These are phyloP conservation scores for Pichia sp. DNA, from an alignment of 1,139 yeast genomes.

Conservation along the genomic window DNA sequence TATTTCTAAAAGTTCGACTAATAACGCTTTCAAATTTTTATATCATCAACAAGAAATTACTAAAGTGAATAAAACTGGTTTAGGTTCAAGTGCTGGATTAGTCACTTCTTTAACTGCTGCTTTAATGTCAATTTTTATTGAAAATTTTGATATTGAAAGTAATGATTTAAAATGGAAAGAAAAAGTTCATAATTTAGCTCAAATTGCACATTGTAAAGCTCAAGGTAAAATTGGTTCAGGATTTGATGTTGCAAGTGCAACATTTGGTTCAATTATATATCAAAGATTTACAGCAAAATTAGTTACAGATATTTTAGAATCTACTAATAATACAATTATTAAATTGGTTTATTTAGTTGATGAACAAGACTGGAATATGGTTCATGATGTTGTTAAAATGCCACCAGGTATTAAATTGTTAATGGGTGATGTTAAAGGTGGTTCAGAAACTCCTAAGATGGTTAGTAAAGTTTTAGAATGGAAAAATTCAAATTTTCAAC, in stretches of 20 bases:
- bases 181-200: conserved; percentile 72
- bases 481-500: conserved; percentile 49
- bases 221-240: conserved; percentile 96
- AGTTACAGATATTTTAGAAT: conserved; percentile 37
- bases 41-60: conserved; percentile 57
- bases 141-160: conserved; percentile 30
- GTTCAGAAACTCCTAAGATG: conserved; percentile 89
- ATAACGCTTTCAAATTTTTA: conserved; percentile 42
- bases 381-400: conserved; percentile 46
- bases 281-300: conserved; percentile 59
- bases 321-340: conserved; percentile 18
- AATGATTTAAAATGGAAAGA: conserved; percentile 23
- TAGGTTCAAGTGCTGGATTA: conserved; percentile 94
- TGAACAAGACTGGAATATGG: conserved; percentile 51
- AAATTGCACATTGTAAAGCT: conserved; percentile 86
- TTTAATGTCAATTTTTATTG: conserved; percentile 43
- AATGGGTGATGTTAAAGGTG: conserved; percentile 92
- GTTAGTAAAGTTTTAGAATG: conserved; percentile 72
- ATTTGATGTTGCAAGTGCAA: conserved; percentile 94
- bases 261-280: conserved; percentile 82
- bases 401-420: conserved; percentile 64
- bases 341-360: conserved; percentile 39
- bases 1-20: conserved; percentile 28
- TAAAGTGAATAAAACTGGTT: conserved; percentile 85
- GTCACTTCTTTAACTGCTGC: conserved; percentile 78